Evolutionary conservation across 495 filamentous ascomycete species (phyloP), one percentile per base, ranked within the genome.

Genomic region (Aspergillus coremiiformis): DNA sequence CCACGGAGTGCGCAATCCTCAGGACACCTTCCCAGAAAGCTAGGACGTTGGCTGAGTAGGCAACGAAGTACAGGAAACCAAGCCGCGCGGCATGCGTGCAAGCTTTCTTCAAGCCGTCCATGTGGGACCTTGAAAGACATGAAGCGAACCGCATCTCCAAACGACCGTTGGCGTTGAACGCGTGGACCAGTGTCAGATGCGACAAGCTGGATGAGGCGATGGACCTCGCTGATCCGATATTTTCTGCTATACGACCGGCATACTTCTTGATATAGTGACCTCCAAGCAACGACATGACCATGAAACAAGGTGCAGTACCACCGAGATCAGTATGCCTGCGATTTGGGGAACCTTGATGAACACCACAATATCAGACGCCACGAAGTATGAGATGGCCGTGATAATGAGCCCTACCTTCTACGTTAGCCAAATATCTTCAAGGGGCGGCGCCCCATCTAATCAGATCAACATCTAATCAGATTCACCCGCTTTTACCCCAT

Each of bases 301-400:
- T 70, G 53, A 81, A 85, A n/a, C 78, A 82, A 0, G 84, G 83
- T n/a, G n/a, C n/a, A n/a, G n/a, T 15, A 86, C 65, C n/a, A 86
- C 62, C 1, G 79, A 81, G 10, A 85, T 65, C 24, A 73, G 43
- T 58, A 69, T 68, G 0, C 64, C 70, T 4, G 68, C 68, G 23
- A 73, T 61, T 27, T 57, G 49, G 17, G 73, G 64, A 29, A 79
- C 67, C 62, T 79, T 82, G 60, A 81, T 75, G 50, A 85, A 84
- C 3, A 79, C 80, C 12, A 85, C 78, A 20, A 83, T 65, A 52
- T 84, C 85, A 1, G 79, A 72, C 4, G 77, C 72, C 22, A 84
- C 58, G 59, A 86, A 84, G 60, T 81, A 84, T 8, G 78, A 73
- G 15, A 82, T 52, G 23, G 75, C 78, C 26, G 75, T 72, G 46